Percentiles rank a stretch among this genome's conserved stretches.
Conservation (phyloP, 2,329 filamentous ascomycete genomes). For the Colletotrichum sp. region DNA sequence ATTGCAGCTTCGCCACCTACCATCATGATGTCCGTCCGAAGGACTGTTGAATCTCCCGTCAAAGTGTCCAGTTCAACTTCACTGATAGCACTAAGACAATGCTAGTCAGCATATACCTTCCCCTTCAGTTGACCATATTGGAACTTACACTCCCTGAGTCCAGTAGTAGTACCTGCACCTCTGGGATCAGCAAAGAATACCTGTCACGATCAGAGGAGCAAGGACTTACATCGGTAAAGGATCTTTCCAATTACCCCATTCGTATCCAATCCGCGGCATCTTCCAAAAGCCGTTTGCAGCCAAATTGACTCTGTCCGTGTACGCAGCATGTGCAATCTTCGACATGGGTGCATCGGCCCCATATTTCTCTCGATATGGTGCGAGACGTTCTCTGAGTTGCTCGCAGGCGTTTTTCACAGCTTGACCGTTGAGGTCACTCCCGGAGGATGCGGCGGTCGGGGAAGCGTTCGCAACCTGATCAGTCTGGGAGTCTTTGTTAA, state of each 20-base stretch:
- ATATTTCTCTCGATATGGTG: neutral
- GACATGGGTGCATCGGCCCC: neutral
- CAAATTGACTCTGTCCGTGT: neutral
- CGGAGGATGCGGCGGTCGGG: neutral
- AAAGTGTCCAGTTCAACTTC: neutral
- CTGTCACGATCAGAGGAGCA: neutral
- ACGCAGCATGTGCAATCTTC: neutral
- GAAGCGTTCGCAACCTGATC: neutral
- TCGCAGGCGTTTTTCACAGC: neutral
- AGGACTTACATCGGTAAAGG: neutral
- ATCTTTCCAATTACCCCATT: neutral
- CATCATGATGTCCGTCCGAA: neutral
- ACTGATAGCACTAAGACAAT: neutral
- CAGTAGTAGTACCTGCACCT: neutral
- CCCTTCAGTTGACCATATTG: rapidly evolving
- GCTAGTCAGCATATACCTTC: neutral
- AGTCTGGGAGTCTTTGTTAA: neutral
- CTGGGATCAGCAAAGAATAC: neutral
- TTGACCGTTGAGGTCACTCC: neutral
- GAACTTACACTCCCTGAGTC: neutral
- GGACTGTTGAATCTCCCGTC: neutral
- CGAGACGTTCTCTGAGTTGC: neutral
- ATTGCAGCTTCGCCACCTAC: neutral
- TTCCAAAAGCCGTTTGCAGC: neutral
- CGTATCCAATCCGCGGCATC: neutral